phyloP scores from a whole-genome alignment of 495 filamentous ascomycete species.

The Penicillium tannophilum region DNA sequence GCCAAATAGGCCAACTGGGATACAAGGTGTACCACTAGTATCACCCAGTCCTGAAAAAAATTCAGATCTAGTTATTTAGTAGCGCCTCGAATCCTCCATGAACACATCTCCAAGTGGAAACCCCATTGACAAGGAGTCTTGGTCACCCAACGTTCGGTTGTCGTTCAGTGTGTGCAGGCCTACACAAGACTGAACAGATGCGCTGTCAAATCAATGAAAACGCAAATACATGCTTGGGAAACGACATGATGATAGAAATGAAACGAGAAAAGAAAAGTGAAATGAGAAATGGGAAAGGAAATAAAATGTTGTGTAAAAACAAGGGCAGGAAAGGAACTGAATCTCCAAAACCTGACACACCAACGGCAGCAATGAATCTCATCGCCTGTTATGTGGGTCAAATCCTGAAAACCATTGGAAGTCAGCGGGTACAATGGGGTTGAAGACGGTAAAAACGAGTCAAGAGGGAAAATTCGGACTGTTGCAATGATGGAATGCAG shows the following conservation, averaged over 20 bases:
- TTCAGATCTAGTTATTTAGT: too few relatives aligned
- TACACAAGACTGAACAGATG: too few relatives aligned
- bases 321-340: conserved; percentile 28
- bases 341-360: not conserved
- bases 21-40: too few relatives aligned
- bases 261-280: conserved; percentile 16
- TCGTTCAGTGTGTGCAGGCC: too few relatives aligned
- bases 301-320: conserved; percentile 32
- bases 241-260: conserved; percentile 12
- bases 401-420: too few relatives aligned
- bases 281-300: conserved; percentile 9
- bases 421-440: not conserved
- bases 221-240: not conserved
- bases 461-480: conserved; percentile 17
- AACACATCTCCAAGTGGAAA: too few relatives aligned
- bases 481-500: conserved; percentile 15
- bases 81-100: too few relatives aligned
- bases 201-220: not conserved
- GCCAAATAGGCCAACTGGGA: too few relatives aligned
- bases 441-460: conserved; percentile 2
- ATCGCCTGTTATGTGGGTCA: too few relatives aligned
- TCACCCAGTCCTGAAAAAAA: too few relatives aligned
- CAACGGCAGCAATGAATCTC: not conserved
- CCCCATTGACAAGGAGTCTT: too few relatives aligned
- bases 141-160: too few relatives aligned